These are phyloP conservation scores for Heterococcus sp. DNA, from an alignment of 108 stramenopile species.

Conservation along the genomic window DNA sequence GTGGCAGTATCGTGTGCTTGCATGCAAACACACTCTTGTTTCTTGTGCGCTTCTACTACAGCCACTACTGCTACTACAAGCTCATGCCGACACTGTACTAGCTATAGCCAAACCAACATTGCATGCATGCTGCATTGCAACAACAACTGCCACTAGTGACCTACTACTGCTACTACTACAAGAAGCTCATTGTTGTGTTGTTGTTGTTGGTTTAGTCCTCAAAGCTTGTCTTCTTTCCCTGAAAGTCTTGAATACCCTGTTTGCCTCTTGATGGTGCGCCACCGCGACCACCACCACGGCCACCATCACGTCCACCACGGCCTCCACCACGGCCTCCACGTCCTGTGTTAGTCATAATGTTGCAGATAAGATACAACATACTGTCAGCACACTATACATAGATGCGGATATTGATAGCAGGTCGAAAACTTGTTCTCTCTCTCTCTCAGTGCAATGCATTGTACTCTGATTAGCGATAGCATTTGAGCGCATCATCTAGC, in stretches of 20 bases:
- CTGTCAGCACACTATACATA: neutral
- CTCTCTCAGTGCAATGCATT: neutral
- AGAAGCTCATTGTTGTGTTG: neutral
- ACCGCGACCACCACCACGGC: conserved; percentile 48
- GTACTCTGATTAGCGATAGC: too few relatives aligned
- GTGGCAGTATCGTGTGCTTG: too few relatives aligned
- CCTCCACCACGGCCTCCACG: conserved; percentile 69
- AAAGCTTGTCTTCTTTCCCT: conserved; percentile 88
- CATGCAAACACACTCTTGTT: too few relatives aligned
- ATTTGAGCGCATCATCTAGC: too few relatives aligned
- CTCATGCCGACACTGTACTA: too few relatives aligned
- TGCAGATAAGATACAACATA: conserved; percentile 31
- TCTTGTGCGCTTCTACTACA: too few relatives aligned
- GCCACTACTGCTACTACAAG: too few relatives aligned
- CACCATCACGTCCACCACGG: conserved; percentile 59
- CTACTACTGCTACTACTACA: too few relatives aligned
- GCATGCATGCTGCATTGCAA: too few relatives aligned
- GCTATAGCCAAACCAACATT: too few relatives aligned
- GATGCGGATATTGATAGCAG: neutral
- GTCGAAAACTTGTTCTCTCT: neutral
- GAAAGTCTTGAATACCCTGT: conserved; percentile 73
- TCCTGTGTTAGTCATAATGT: conserved; percentile 17
- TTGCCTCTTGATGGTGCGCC: conserved; percentile 42
- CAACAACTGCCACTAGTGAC: too few relatives aligned
- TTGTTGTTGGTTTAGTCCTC: conserved; percentile 42